Conservation (phyloP, 805 yeast species). For the Isabelozyma heimii region DNA sequence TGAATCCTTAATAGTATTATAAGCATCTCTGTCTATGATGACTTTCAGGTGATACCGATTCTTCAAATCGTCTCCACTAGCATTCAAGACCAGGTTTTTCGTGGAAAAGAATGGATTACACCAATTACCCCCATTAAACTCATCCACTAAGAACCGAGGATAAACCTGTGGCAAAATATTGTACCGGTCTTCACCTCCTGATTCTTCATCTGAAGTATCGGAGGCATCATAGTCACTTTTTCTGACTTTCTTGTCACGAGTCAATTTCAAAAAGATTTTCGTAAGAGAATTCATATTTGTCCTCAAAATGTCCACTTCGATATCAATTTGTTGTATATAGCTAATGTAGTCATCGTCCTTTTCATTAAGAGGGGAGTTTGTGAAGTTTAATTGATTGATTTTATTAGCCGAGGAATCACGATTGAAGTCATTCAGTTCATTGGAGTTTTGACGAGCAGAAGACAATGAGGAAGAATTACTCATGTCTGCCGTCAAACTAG, state of each 20-base stretch:
- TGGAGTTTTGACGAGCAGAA: background rate
- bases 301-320: slow-evolving; percentile 36
- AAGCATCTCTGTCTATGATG: slow-evolving; percentile 50
- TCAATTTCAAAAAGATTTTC: slow-evolving; percentile 28
- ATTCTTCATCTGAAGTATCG: slow-evolving; percentile 31
- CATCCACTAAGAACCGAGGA: slow-evolving; percentile 65
- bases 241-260: slow-evolving; percentile 29
- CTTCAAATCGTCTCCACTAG: slow-evolving; percentile 43
- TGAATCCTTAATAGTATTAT: slow-evolving; percentile 31
- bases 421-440: background rate
- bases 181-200: slow-evolving; percentile 28
- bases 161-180: slow-evolving; percentile 58
- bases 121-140: slow-evolving; percentile 80
- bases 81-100: slow-evolving; percentile 33
- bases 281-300: slow-evolving; percentile 25
- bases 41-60: slow-evolving; percentile 42
- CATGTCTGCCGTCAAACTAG: slow-evolving; percentile 5
- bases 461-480: background rate
- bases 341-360: slow-evolving; percentile 11
- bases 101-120: slow-evolving; percentile 60
- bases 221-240: slow-evolving; percentile 36
- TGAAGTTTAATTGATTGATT: background rate
- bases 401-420: background rate
- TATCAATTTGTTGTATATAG: slow-evolving; percentile 37
- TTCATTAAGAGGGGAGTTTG: background rate